Evolutionary conservation across 345 rosid species (phyloP).

Genomic region (Arabidopsis arenosa): DNA sequence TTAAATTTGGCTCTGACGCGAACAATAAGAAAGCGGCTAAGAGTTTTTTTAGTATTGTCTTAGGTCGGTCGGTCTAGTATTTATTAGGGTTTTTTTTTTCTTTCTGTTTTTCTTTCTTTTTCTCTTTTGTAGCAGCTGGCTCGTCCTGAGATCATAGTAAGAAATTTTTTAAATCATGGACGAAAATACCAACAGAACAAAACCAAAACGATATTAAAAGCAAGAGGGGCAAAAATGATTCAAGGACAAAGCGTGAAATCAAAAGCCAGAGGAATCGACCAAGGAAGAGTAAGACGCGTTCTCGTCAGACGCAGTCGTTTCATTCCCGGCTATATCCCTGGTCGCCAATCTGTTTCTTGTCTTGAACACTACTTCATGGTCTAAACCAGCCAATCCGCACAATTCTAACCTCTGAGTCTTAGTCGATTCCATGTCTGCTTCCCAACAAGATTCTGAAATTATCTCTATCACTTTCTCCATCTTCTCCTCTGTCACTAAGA

Average conservation of each 20-base stretch:
- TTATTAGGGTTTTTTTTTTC: too few species aligned
- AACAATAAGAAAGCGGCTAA: too few species aligned
- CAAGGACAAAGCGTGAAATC: slow-evolving; percentile 29
- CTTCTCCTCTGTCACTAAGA: slow-evolving; percentile 63
- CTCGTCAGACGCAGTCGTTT: slow-evolving; percentile 59
- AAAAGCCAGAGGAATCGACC: slow-evolving; percentile 86
- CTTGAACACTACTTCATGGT: slow-evolving; percentile 43
- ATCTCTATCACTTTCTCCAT: slow-evolving; percentile 67
- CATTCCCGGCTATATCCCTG: slow-evolving; percentile 29
- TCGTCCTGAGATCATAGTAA: too few species aligned
- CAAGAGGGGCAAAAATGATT: not conserved
- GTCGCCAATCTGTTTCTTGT: slow-evolving; percentile 37
- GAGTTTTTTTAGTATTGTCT: too few species aligned
- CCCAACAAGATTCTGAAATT: slow-evolving; percentile 74
- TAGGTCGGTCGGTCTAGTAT: too few species aligned
- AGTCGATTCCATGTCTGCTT: slow-evolving; percentile 63
- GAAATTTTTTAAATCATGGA: not conserved
- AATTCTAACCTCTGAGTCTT: slow-evolving; percentile 59
- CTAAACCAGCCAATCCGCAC: slow-evolving; percentile 67
- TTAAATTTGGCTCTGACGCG: too few species aligned
- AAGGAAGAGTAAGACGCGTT: slow-evolving; percentile 86
- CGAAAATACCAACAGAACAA: not conserved
- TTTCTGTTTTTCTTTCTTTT: too few species aligned
- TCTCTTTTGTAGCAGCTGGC: too few species aligned
- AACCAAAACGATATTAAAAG: not conserved